Percentiles rank a stretch among this genome's conserved stretches.
phyloP scores from a whole-genome alignment of 1,139 yeast species.

The Nakaseomyces bracarensis region DNA sequence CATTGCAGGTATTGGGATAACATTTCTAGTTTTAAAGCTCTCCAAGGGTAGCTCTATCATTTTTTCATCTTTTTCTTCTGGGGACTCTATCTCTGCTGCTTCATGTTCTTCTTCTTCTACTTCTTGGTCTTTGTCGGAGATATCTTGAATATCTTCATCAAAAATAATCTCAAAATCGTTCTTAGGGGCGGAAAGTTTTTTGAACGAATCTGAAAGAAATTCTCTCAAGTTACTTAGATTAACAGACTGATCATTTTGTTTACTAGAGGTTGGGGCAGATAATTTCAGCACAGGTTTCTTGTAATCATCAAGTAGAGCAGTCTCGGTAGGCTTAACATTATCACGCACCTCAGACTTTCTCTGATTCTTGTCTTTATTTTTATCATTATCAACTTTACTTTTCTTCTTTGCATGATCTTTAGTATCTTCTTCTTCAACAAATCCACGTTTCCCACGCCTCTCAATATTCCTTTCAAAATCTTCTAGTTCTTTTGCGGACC shows the following conservation, averaged over 20 bases:
- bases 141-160: constrained; percentile 22
- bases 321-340: constrained; percentile 17
- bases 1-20: background rate
- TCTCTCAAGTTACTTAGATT: background rate
- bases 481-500: constrained; percentile 36
- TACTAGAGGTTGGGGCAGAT: constrained; percentile 34
- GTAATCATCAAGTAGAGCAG: constrained; percentile 36
- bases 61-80: constrained; percentile 11
- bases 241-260: background rate
- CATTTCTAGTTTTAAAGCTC: background rate
- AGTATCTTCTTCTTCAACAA: constrained; percentile 29
- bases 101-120: constrained; percentile 12
- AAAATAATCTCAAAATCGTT: constrained; percentile 49
- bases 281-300: constrained; percentile 53
- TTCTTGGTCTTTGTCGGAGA: constrained; percentile 13
- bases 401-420: constrained; percentile 13
- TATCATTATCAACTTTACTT: constrained; percentile 12
- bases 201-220: constrained; percentile 30
- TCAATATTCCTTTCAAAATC: constrained; percentile 43
- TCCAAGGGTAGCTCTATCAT: background rate
- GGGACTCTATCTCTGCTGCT: no score
- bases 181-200: constrained; percentile 44
- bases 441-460: constrained; percentile 35
- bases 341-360: constrained; percentile 12
- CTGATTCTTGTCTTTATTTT: constrained; percentile 31